These are phyloP conservation scores for Amanita phalloides DNA, from an alignment of 768 basidiomycete genomes.

Conservation along the genomic window DNA sequence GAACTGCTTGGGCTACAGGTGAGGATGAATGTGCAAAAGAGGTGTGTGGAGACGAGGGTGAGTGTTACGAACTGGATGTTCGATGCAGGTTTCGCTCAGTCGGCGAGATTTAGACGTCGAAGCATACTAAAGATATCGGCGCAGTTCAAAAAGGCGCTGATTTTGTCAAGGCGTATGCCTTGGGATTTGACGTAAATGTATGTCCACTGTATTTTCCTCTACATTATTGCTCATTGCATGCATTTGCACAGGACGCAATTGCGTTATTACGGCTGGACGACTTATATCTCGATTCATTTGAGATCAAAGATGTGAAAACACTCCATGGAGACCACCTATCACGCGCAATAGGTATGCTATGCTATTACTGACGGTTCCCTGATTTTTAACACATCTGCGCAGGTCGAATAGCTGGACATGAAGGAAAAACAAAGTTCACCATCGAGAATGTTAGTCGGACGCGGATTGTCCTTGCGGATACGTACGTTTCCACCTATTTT, in stretches of 20 bases:
- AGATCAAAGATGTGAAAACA: constrained; percentile 98
- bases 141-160: constrained; percentile 95
- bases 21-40: constrained; percentile 88
- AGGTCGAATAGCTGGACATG: constrained; percentile 98
- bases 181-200: constrained; percentile 94
- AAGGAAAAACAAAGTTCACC: constrained; percentile 97
- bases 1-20: constrained; percentile 94
- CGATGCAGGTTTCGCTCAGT: not conserved
- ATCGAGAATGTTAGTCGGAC: constrained; percentile 97
- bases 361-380: not conserved
- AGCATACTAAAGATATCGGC: constrained; percentile 87
- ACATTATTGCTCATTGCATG: not conserved
- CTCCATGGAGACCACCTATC: constrained; percentile 96
- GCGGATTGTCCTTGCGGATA: constrained; percentile 96
- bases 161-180: constrained; percentile 88
- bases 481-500: constrained; percentile 42
- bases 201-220: constrained; percentile 1
- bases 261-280: constrained; percentile 93
- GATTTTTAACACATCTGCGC: constrained; percentile 6
- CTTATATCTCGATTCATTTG: constrained; percentile 95
- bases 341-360: constrained; percentile 75
- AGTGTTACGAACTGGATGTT: constrained; percentile 17
- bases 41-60: constrained; percentile 89
- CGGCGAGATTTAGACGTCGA: constrained; percentile 60
- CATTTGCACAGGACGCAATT: constrained; percentile 66